phyloP scores from a whole-genome alignment of 2,329 filamentous ascomycete genomes.

The Colletotrichum lini region DNA sequence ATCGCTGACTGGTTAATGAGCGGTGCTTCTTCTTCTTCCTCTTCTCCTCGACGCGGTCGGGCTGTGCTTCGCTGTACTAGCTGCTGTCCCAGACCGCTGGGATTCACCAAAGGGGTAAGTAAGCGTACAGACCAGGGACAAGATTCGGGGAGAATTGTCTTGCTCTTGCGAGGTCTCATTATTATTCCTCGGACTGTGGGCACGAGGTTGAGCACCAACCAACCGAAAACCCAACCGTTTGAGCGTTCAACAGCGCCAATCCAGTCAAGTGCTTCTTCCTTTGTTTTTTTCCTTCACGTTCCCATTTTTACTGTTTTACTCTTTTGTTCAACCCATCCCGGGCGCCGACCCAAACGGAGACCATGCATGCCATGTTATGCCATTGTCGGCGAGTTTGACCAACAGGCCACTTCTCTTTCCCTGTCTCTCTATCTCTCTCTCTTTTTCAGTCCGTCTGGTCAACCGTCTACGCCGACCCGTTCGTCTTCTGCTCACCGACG shows the following conservation, averaged over 20 bases:
- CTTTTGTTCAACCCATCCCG: background rate
- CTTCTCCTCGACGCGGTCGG: background rate
- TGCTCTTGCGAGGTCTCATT: background rate
- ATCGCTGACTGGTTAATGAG: no score
- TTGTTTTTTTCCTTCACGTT: slow-evolving; percentile 1
- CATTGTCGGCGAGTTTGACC: background rate
- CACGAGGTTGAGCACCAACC: no score
- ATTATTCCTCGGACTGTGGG: no score
- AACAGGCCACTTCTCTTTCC: background rate
- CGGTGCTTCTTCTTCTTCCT: no score
- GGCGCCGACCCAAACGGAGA: background rate
- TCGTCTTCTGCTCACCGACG: slow-evolving; percentile 46
- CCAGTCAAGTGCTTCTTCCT: slow-evolving; percentile 14
- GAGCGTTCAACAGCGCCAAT: no score
- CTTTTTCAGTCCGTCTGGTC: slow-evolving; percentile 52
- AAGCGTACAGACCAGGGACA: no score
- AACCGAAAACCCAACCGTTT: no score
- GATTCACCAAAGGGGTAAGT: background rate
- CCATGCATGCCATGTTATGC: background rate
- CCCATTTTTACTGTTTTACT: slow-evolving; percentile 19
- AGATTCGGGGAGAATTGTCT: no score
- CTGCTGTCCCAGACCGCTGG: background rate
- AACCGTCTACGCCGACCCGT: slow-evolving; percentile 47
- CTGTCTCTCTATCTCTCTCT: no score
- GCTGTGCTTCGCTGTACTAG: background rate